Base-by-base conservation (phyloP, 2,329 filamentous ascomycete genomes). In the Dothistroma septosporum region DNA sequence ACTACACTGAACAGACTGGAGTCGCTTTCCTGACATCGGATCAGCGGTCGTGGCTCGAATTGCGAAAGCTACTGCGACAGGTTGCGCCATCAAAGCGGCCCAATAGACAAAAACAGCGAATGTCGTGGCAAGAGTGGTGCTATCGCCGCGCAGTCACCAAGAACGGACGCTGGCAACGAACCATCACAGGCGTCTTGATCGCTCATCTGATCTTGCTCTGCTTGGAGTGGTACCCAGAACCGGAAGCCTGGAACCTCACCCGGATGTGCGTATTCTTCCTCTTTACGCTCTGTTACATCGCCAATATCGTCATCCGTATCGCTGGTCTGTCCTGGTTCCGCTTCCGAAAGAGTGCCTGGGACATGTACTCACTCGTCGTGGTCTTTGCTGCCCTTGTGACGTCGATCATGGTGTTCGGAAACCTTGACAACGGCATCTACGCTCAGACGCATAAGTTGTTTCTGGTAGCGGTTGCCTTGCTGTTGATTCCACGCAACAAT, bases 1-100 rank as follows among this genome's bases (percentile, higher is more conserved):
- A 97, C 75, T 99, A 99, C 76, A 99, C 94, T 0, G 94, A 99
- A 76, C 92, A 97, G 76, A 99, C 94, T 0, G 94, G 94, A 1
- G 94, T 99, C 48, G 94, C 94, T 2, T 99, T 93, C 74, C 79
- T 99, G 69, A 99, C 94, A 0, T 89, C 92, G 0, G 94, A 99
- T 70, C 94, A 99, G 74, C 87, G 94, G 68, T 96, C 93, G 0
- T 99, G 94, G 94, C 84, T 99, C 14, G 94, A 99, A 75, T 77
- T 99, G 67, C 85, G 94, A 60, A 99, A 99, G 76, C 81, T 97
- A 24, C 80, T 99, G 44, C 85, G 91, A 55, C 94, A 97, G 73
- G 92, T 99, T 11, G 93, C 92, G 3, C 94, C 94, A 4, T 97
- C 94, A 0, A 97, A 96, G 74, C 88, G 91, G 64, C 93, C 93